Base-by-base conservation (phyloP, 768 basidiomycete species). In the Xanthoconium purpureum region DNA sequence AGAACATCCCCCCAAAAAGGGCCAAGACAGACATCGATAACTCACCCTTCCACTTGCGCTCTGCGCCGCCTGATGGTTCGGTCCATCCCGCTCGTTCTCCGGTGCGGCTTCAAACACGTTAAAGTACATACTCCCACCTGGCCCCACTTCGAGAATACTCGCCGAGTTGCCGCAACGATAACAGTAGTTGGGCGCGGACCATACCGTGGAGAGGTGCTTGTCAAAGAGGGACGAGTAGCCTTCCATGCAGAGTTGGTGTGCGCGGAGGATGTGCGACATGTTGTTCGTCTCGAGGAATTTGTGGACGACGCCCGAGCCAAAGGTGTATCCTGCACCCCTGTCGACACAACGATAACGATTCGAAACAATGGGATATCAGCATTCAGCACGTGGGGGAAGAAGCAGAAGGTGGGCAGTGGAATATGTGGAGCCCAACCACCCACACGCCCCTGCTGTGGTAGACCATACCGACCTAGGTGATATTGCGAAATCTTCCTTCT, bases 201-300 rank as follows among this genome's bases (percentile, higher is more conserved):
- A 99, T 8, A 99, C 97, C 1, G 97, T 99, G 28, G 92, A 94
- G 53, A 99, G 82, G 66, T 92, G 91, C 60, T 92, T 88, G 71
- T 95, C 94, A 63, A 98, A 98, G 32, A 98, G 80, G n/a, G 94
- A 93, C n/a, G 89, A 83, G 71, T 93, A 98, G 0, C 97, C 97
- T 73, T 99, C 97, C 97, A 99, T 98, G 74, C 97, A 98, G 10
- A 99, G 83, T 69, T 99, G 97, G 71, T 99, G 97, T 24, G 97
- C 97, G 24, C 97, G 92, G 24, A 98, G 83, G 64, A 99, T 97
- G 70, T 98, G 96, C 20, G 89, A 87, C 94, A 99, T 97, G 62
- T 87, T 82, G 75, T 99, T 99, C 50, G 91, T 87, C 68, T 94
- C 87, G 52, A 98, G 83, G 73, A 99, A 99, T 72, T 98, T 98